Conservation (phyloP, 768 basidiomycete species). For the Kwoniella dendrophila region DNA sequence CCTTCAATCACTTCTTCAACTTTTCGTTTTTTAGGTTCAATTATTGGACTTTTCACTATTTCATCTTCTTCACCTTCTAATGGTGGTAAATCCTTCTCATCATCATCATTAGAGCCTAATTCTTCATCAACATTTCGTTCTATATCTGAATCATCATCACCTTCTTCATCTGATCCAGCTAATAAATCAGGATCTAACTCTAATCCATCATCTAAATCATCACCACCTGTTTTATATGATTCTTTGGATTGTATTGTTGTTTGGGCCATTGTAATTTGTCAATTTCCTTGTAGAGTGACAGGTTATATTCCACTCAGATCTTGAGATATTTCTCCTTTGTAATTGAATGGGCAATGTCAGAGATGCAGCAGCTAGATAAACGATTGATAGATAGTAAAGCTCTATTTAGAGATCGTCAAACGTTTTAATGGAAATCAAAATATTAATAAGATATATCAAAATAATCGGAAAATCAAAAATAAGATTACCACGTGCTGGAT, state of each 20-base stretch:
- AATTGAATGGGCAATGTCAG: too few relatives aligned
- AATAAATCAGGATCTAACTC: slow-evolving; percentile 50
- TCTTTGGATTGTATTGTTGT: not conserved
- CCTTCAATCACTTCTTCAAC: slow-evolving; percentile 29
- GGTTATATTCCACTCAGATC: too few relatives aligned
- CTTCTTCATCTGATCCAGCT: slow-evolving; percentile 36
- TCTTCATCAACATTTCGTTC: not conserved
- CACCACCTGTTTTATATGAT: slow-evolving; percentile 41
- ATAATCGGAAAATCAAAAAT: slow-evolving; percentile 7
- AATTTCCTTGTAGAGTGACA: not conserved
- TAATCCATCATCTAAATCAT: slow-evolving; percentile 55
- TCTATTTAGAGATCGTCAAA: not conserved
- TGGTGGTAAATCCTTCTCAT: slow-evolving; percentile 9
- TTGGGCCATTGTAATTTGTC: slow-evolving; percentile 16
- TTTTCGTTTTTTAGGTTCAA: slow-evolving; percentile 32
- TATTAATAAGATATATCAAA: not conserved
- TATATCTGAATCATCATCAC: slow-evolving; percentile 10
- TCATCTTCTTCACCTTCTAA: slow-evolving; percentile 23
- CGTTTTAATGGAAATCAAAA: not conserved
- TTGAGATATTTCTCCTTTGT: too few relatives aligned
- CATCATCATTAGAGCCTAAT: slow-evolving; percentile 1
- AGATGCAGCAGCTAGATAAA: not conserved
- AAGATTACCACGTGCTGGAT: slow-evolving; percentile 12
- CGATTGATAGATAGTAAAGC: not conserved
- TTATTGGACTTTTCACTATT: slow-evolving; percentile 8